These are phyloP conservation scores for Nigrospora sphaerica DNA, from an alignment of 2,329 filamentous ascomycete genomes.

Conservation along the genomic window DNA sequence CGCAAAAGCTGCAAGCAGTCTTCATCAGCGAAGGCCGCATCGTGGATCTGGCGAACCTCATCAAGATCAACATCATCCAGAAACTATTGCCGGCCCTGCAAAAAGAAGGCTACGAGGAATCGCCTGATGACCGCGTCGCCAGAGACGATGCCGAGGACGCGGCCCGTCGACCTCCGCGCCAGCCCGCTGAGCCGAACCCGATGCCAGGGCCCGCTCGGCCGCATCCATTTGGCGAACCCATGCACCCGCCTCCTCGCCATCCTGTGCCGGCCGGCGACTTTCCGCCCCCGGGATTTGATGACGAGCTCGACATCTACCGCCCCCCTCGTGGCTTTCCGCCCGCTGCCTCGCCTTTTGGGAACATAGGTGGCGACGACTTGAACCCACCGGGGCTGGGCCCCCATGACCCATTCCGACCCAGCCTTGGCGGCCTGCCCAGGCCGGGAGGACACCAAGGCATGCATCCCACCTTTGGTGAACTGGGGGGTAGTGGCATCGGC, in stretches of 20 bases:
- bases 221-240: constrained; percentile 61
- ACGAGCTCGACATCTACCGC: constrained; percentile 77
- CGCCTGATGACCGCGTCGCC: constrained; percentile 31
- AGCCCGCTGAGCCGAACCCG: constrained; percentile 38
- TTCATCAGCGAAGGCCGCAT: constrained; percentile 72
- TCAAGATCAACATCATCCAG: constrained; percentile 77
- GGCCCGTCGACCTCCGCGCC: constrained; percentile 30
- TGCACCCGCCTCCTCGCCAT: constrained; percentile 51
- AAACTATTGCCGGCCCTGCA: constrained; percentile 71
- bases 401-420: constrained; percentile 68
- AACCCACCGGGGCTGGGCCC: constrained; percentile 83
- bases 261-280: constrained; percentile 68
- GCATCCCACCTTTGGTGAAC: constrained; percentile 91
- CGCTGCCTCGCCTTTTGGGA: constrained; percentile 48
- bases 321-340: constrained; percentile 42
- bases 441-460: constrained; percentile 68
- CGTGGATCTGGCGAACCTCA: constrained; percentile 57
- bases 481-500: constrained; percentile 54
- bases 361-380: constrained; percentile 79
- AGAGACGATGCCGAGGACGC: constrained; percentile 34
- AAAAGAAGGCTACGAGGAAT: constrained; percentile 72
- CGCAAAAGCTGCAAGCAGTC: constrained; percentile 44
- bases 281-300: constrained; percentile 84
- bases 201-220: constrained; percentile 57
- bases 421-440: constrained; percentile 51